Evolutionary conservation across 2,329 filamentous ascomycete genomes (phyloP).

Genomic region (Paraphoma sp.): DNA sequence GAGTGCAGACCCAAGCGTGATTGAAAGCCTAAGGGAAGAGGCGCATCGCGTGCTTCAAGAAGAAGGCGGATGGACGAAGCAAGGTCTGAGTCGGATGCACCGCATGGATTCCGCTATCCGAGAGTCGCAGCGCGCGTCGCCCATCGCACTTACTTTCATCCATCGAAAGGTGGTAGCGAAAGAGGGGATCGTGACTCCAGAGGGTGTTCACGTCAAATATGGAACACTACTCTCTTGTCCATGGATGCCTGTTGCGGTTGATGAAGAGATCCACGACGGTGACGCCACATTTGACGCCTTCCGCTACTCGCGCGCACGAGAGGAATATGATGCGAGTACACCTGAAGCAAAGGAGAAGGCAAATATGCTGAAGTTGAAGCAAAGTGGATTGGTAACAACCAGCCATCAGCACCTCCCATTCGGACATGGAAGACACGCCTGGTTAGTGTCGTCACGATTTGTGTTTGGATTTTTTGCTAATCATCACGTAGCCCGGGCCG

Average conservation of each 20-base stretch:
- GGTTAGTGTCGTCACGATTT: constrained; percentile 38
- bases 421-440: constrained; percentile 62
- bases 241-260: constrained; percentile 23
- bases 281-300: constrained; percentile 30
- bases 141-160: constrained; percentile 56
- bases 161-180: constrained; percentile 61
- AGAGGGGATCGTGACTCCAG: constrained; percentile 84
- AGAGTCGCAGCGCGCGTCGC: constrained; percentile 60
- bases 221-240: constrained; percentile 26
- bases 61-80: constrained; percentile 57
- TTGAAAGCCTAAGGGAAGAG: constrained; percentile 52
- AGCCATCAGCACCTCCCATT: constrained; percentile 60
- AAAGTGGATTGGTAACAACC: constrained; percentile 62
- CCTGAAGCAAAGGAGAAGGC: constrained; percentile 22
- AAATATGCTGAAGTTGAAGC: constrained; percentile 38
- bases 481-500: constrained; percentile 39
- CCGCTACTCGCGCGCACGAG: constrained; percentile 28
- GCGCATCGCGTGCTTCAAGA: constrained; percentile 43
- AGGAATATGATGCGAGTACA: constrained; percentile 25
- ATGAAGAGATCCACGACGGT: constrained; percentile 21
- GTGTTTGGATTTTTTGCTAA: constrained; percentile 7
- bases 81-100: constrained; percentile 51
- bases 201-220: constrained; percentile 51
- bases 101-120: constrained; percentile 61
- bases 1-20: constrained; percentile 18